Conservation (phyloP, 1,284 basidiomycete genomes). For the Neonothopanus nambi region DNA sequence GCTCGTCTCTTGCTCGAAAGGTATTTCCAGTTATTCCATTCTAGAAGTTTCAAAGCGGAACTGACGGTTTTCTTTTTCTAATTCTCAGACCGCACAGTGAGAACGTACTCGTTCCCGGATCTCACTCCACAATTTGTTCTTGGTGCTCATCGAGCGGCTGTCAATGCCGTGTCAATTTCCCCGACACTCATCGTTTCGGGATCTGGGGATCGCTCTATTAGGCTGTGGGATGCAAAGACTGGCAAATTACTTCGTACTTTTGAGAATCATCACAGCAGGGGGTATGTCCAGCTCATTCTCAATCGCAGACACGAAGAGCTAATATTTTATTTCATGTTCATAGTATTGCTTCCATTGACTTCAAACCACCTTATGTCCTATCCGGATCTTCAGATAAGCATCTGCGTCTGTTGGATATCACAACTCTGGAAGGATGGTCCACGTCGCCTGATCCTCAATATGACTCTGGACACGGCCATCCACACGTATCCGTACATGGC, state of each 20-base stretch:
- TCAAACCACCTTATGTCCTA: slow-evolving; percentile 64
- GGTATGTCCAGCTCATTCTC: slow-evolving; percentile 41
- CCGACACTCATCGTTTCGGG: slow-evolving; percentile 73
- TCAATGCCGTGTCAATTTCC: slow-evolving; percentile 80
- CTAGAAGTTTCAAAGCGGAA: no score
- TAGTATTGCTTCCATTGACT: slow-evolving; percentile 79
- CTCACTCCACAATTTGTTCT: slow-evolving; percentile 63
- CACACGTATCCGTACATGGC: neutral
- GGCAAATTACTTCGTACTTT: slow-evolving; percentile 69
- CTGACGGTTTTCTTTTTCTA: neutral
- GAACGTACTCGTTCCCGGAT: slow-evolving; percentile 71
- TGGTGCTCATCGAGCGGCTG: slow-evolving; percentile 74
- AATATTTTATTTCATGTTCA: slow-evolving; percentile 29
- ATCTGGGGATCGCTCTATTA: slow-evolving; percentile 81
- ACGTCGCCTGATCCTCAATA: slow-evolving; percentile 53
- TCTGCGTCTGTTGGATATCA: slow-evolving; percentile 68
- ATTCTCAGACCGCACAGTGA: slow-evolving; percentile 69
- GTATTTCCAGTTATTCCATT: slow-evolving; percentile 33
- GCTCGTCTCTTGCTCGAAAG: slow-evolving; percentile 86
- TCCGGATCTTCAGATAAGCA: slow-evolving; percentile 87
- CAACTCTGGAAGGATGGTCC: slow-evolving; percentile 70
- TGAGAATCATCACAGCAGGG: slow-evolving; percentile 77
- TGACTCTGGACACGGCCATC: neutral
- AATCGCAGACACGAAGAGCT: neutral
- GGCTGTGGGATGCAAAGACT: slow-evolving; percentile 77